A percentile compares a stretch with the other conserved stretches of the same genome.
Evolutionary conservation across 2,329 filamentous ascomycete genomes (phyloP).

Genomic region (Didymella glomerata): DNA sequence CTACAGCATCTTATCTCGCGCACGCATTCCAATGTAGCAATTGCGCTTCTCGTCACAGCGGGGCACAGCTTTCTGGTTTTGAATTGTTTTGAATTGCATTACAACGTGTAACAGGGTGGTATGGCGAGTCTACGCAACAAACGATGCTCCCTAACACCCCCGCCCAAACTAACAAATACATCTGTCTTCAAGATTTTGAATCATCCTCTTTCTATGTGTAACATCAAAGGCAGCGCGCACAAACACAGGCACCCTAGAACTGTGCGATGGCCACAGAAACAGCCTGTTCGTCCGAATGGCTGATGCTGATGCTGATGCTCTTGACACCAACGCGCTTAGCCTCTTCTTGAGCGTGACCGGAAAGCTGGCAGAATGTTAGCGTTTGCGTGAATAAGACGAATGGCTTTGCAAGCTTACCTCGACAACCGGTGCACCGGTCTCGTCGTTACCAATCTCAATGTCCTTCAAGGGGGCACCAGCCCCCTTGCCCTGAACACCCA

Average conservation of each 20-base stretch:
- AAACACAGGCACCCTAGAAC: constrained; percentile 61
- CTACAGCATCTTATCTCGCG: background rate
- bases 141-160: constrained; percentile 16
- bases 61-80: background rate
- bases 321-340: constrained; percentile 89
- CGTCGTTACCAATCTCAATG: constrained; percentile 87
- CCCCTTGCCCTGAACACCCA: constrained; percentile 86
- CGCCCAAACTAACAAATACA: constrained; percentile 13
- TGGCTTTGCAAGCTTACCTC: constrained; percentile 67
- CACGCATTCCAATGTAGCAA: background rate
- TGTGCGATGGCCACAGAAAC: constrained; percentile 91
- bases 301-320: constrained; percentile 90
- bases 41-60: background rate
- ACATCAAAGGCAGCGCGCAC: constrained; percentile 1
- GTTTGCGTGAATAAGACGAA: background rate
- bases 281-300: constrained; percentile 91
- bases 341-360: constrained; percentile 81
- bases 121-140: constrained; percentile 12
- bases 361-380: constrained; percentile 67
- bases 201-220: constrained; percentile 5
- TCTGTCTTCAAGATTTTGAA: background rate
- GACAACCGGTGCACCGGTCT: constrained; percentile 83
- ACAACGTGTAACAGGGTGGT: constrained; percentile 19
- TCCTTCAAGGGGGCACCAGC: constrained; percentile 90
- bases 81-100: constrained; percentile 15